A percentile compares a stretch with the other conserved stretches of the same genome.
These are phyloP conservation scores for Talaromyces marneffei DNA, from an alignment of 2,329 filamentous ascomycete genomes.

Conservation along the genomic window DNA sequence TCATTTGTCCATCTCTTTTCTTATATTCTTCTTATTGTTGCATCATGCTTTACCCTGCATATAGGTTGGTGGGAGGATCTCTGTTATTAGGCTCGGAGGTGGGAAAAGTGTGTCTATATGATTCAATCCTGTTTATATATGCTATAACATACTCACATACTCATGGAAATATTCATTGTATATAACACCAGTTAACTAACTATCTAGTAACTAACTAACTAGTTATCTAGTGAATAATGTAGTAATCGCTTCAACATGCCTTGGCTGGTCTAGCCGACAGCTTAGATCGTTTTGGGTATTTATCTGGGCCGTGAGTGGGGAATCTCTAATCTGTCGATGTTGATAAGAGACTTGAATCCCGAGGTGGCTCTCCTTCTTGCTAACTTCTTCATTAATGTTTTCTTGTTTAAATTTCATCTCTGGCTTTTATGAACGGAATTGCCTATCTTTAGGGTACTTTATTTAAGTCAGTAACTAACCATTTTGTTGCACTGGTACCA, in stretches of 20 bases:
- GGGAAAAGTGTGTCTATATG: background rate
- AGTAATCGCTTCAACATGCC: constrained; percentile 5
- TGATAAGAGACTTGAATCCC: background rate
- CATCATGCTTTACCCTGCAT: background rate
- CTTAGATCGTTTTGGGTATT: background rate
- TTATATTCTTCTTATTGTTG: background rate
- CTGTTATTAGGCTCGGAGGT: background rate
- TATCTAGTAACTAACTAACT: too few species aligned
- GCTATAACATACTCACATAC: too few species aligned
- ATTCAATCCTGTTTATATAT: too few species aligned
- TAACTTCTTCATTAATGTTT: background rate
- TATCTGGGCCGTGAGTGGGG: background rate
- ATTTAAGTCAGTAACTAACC: too few species aligned
- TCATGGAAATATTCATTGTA: too few species aligned
- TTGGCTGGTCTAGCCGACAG: background rate
- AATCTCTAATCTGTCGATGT: too few species aligned
- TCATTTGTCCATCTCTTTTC: too few species aligned
- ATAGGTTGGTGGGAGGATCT: background rate
- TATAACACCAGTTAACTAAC: too few species aligned
- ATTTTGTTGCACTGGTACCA: too few species aligned
- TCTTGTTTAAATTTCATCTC: background rate
- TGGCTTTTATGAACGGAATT: too few species aligned
- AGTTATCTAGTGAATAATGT: background rate
- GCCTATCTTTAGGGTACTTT: too few species aligned
- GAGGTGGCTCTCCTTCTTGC: background rate